Evolutionary conservation across 805 yeast species (phyloP).

Genomic region (Metschnikowia orientalis): DNA sequence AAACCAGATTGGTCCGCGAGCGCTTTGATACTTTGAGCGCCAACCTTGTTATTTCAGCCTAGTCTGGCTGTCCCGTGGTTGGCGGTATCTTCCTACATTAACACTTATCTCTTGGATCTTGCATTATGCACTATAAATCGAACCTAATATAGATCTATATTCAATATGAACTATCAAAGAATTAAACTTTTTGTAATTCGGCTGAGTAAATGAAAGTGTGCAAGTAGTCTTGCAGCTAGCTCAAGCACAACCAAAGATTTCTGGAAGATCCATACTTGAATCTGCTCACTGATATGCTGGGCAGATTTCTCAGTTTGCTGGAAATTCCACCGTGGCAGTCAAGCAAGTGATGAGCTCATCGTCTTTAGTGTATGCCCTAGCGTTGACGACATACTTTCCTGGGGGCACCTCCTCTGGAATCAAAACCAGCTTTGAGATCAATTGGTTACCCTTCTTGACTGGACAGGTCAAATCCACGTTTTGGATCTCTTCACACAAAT

Average conservation of each 20-base stretch:
- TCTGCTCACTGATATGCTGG: too few species aligned
- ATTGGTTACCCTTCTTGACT: constrained; percentile 61
- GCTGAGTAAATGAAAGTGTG: too few species aligned
- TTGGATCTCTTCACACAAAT: constrained; percentile 81
- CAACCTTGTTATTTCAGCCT: constrained; percentile 63
- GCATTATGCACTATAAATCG: too few species aligned
- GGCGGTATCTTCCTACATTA: too few species aligned
- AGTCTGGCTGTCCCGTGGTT: too few species aligned
- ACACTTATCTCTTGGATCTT: too few species aligned
- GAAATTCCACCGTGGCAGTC: constrained; percentile 63
- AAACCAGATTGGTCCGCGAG: constrained; percentile 59
- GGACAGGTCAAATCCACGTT: constrained; percentile 89
- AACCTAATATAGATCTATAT: too few species aligned
- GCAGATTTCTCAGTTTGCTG: constrained; percentile 25
- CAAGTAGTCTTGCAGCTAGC: too few species aligned
- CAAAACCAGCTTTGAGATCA: constrained; percentile 66
- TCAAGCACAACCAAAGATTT: too few species aligned
- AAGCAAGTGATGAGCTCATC: constrained; percentile 83
- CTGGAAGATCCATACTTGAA: too few species aligned
- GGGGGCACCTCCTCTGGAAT: constrained; percentile 94
- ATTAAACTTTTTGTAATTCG: too few species aligned
- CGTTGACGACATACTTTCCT: constrained; percentile 81
- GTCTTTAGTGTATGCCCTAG: constrained; percentile 83
- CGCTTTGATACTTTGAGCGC: constrained; percentile 74
- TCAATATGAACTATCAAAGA: too few species aligned